phyloP scores from a whole-genome alignment of 352 stramenopile species.

The Globisporangium ultimum region DNA sequence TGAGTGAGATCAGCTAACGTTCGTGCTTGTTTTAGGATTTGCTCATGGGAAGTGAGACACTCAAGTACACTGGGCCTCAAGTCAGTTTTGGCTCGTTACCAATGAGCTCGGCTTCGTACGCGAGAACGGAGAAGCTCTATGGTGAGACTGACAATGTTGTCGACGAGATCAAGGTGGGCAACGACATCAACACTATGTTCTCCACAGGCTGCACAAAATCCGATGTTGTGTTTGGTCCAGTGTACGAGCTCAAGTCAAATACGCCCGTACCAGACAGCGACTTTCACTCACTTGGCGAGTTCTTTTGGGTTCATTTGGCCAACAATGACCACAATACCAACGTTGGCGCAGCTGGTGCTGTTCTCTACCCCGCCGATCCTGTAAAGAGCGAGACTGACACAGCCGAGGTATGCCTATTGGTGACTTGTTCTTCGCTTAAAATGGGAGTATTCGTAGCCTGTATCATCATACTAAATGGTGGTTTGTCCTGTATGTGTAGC shows the following conservation, averaged over 20 bases:
- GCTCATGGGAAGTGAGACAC: background rate
- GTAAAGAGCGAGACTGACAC: background rate
- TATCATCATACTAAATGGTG: no score
- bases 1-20: no score
- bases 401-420: no score
- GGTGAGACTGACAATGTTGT: conserved; percentile 10
- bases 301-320: conserved; percentile 1
- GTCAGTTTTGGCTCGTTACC: background rate
- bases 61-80: background rate
- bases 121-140: conserved; percentile 5
- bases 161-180: conserved; percentile 1
- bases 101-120: background rate
- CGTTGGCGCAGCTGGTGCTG: no score
- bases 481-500: no score
- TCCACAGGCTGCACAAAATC: conserved; percentile 9
- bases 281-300: conserved; percentile 3
- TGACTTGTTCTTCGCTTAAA: no score
- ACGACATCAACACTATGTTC: conserved; percentile 5
- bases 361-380: background rate
- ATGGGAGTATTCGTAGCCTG: no score
- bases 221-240: conserved; percentile 8
- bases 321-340: background rate
- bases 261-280: conserved; percentile 6
- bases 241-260: conserved; percentile 16
- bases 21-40: background rate